Base-by-base conservation (phyloP, 257 asterid species). In the Verbena officinalis region DNA sequence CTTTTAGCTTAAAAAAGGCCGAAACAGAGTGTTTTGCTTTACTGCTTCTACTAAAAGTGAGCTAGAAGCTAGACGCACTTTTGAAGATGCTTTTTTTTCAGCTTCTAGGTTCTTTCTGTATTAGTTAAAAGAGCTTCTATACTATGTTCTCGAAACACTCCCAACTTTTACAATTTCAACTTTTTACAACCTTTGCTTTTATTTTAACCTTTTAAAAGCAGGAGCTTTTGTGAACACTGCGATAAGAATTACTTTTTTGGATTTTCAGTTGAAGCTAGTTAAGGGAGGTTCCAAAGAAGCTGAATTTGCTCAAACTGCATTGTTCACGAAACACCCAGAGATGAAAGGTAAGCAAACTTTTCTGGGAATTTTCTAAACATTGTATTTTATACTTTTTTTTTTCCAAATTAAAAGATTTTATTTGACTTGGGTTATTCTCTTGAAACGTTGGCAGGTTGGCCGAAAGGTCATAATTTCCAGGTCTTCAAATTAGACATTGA, bases 251-350 rank as follows among this genome's bases (percentile, higher is more conserved):
- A 33, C 9, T 13, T 34, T 14, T 13, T 62, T 61, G 57, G 31
- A 43, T 50, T 65, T 75, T 69, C 81, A 92, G 98, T 76, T 89
- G 66, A 77, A 83, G 55, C 55, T 70, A 75, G 53, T 91, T 0
- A 66, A 80, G 57, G 81, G 67, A 62, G 77, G 71, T 53, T 65
- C 93, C 2, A 65, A 83, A 27, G 98, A 92, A 72, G 84, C 76
- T 13, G 82, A 74, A 77, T 71, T 77, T 71, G 98, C 91, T 67
- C 78, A 62, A 84, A 52, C 80, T 66, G 93, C 88, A 22, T 4
- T 91, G 67, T 89, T 91, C 70, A 23, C 81, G 0, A 91, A 91
- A 75, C 98, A 91, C 73, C 86, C 93, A 16, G 95, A 78, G 73
- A 92, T 92, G 98, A 60, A 69, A 81, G 72, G 98, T 89, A 79